A percentile compares a stretch with the other conserved stretches of the same genome.
phyloP scores from a whole-genome alignment of 202 grass and related monocot genomes.

The Miscanthus sacchariflorus region DNA sequence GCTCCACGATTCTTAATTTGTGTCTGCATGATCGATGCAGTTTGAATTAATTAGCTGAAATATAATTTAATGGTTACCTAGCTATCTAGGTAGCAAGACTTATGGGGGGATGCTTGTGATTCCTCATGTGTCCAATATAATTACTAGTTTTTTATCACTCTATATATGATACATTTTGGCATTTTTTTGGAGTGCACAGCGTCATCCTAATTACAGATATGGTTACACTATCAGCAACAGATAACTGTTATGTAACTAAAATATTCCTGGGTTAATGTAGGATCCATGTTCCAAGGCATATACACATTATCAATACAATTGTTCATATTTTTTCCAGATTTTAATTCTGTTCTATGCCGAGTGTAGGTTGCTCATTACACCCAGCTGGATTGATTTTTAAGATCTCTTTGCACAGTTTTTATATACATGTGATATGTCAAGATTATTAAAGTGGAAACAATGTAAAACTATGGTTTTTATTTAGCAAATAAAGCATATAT shows the following conservation, averaged over 20 bases:
- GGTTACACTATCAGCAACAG: background rate
- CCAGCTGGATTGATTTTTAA: slow-evolving; percentile 16
- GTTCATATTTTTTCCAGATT: background rate
- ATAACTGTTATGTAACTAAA: background rate
- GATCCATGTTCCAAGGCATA: slow-evolving; percentile 16
- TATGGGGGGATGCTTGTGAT: slow-evolving; percentile 3
- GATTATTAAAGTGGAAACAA: background rate
- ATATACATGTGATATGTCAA: slow-evolving; percentile 38
- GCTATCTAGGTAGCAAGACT: background rate
- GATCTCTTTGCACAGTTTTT: background rate
- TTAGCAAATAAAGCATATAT: background rate
- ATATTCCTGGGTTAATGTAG: background rate
- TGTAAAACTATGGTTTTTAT: background rate
- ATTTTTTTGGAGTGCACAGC: background rate
- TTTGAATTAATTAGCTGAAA: slow-evolving; percentile 34
- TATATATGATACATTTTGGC: background rate
- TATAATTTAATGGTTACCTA: slow-evolving; percentile 37
- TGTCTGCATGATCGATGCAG: slow-evolving; percentile 42
- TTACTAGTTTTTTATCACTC: background rate
- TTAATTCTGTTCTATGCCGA: background rate
- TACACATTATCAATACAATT: background rate
- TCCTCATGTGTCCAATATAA: background rate
- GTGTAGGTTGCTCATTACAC: background rate
- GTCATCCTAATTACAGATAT: background rate
- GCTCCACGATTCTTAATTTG: slow-evolving; percentile 6